These are phyloP conservation scores for Lupinus albus DNA, from an alignment of 306 rosid species.

Conservation along the genomic window DNA sequence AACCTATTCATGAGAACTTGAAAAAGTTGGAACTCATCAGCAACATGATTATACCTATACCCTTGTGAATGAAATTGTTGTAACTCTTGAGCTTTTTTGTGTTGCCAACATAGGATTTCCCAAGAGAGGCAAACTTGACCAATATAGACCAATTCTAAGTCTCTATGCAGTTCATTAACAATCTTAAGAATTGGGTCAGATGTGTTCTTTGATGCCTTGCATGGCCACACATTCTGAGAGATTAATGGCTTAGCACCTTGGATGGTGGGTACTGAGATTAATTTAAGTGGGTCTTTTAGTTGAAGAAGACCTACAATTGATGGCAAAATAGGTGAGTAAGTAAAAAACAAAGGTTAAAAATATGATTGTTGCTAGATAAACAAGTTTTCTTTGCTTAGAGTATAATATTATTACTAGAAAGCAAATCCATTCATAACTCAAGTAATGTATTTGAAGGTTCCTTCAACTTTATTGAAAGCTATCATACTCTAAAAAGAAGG, in stretches of 20 bases:
- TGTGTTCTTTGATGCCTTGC: conserved; percentile 48
- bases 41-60: conserved; percentile 59
- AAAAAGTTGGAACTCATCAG: conserved; percentile 79
- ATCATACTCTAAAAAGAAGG: conserved; percentile 23
- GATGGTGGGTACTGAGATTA: conserved; percentile 45
- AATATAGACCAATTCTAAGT: conserved; percentile 83
- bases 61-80: conserved; percentile 51
- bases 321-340: conserved; percentile 30
- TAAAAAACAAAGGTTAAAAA: conserved; percentile 11
- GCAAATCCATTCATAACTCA: conserved; percentile 34
- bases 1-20: conserved; percentile 76
- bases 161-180: conserved; percentile 64
- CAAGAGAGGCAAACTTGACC: conserved; percentile 95
- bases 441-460: conserved; percentile 34
- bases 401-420: conserved; percentile 35
- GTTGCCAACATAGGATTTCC: conserved; percentile 93
- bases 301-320: conserved; percentile 70
- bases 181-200: conserved; percentile 57
- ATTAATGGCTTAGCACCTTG: conserved; percentile 52
- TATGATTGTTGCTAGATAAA: conserved; percentile 32
- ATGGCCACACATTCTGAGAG: conserved; percentile 57
- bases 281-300: conserved; percentile 58
- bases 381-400: conserved; percentile 45
- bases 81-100: conserved; percentile 63
- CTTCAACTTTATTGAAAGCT: conserved; percentile 42